Percentiles rank a stretch among this genome's conserved stretches.
Evolutionary conservation across 1,284 basidiomycete species (phyloP).

Genomic region (Pascua sp.): DNA sequence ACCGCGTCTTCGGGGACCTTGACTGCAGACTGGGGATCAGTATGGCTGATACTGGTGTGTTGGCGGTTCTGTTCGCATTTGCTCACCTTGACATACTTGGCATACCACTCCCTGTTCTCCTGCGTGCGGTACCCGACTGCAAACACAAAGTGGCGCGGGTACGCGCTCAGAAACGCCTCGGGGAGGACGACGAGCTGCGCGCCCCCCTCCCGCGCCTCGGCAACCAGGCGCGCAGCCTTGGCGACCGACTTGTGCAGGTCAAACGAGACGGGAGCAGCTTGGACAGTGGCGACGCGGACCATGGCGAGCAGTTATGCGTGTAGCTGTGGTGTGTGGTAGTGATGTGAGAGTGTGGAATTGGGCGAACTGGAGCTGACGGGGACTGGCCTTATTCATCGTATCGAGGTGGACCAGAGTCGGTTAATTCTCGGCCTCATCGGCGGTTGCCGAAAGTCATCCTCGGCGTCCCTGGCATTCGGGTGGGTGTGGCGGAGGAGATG

Average conservation of each 20-base stretch:
- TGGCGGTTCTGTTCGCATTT: too few species aligned
- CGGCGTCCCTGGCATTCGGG: too few species aligned
- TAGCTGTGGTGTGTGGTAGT: not conserved
- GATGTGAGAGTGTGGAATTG: too few species aligned
- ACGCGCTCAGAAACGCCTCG: slow-evolving; percentile 58
- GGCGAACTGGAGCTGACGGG: too few species aligned
- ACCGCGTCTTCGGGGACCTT: slow-evolving; percentile 22
- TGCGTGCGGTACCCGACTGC: slow-evolving; percentile 28
- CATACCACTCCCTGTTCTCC: slow-evolving; percentile 34
- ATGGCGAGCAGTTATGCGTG: not conserved
- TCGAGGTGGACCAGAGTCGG: too few species aligned
- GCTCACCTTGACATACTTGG: slow-evolving; percentile 49
- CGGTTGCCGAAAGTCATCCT: too few species aligned
- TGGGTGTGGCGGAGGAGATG: too few species aligned
- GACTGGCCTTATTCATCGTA: too few species aligned
- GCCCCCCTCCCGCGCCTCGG: slow-evolving; percentile 56
- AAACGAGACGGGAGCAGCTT: slow-evolving; percentile 51
- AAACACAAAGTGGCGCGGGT: slow-evolving; percentile 41
- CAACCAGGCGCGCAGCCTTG: slow-evolving; percentile 58
- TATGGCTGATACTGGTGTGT: too few species aligned
- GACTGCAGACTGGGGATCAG: slow-evolving; percentile 13
- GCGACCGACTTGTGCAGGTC: slow-evolving; percentile 57
- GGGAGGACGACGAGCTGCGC: slow-evolving; percentile 65
- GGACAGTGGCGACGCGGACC: slow-evolving; percentile 28
- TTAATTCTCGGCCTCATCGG: too few species aligned